These are phyloP conservation scores for Pseudogymnoascus sp. DNA, from an alignment of 2,329 filamentous ascomycete species.

Conservation along the genomic window DNA sequence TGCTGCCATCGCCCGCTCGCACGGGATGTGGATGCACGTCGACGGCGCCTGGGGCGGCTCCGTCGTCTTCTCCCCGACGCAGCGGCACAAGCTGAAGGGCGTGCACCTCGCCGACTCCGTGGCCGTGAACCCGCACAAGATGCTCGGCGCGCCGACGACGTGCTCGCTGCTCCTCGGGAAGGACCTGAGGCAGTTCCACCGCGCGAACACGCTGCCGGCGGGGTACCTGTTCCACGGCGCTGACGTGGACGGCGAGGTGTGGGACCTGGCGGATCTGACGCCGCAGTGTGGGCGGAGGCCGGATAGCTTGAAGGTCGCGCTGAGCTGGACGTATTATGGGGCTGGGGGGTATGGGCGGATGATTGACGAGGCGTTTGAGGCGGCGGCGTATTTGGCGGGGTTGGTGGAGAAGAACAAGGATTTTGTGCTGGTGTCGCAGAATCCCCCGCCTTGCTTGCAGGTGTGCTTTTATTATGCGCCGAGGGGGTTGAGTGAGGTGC, in stretches of 20 bases:
- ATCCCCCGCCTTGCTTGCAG: constrained; percentile 81
- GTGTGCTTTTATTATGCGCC: constrained; percentile 87
- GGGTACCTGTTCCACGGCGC: constrained; percentile 73
- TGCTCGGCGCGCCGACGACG: constrained; percentile 85
- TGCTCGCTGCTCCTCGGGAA: constrained; percentile 80
- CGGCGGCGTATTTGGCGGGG: constrained; percentile 59
- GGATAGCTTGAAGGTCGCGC: constrained; percentile 78
- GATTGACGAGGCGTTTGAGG: constrained; percentile 64
- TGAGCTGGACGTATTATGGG: constrained; percentile 88
- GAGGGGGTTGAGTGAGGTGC: constrained; percentile 39
- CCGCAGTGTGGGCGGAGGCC: constrained; percentile 85
- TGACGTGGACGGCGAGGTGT: constrained; percentile 55
- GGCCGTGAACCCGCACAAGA: constrained; percentile 92
- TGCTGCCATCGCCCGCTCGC: constrained; percentile 58
- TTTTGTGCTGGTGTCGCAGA: constrained; percentile 64
- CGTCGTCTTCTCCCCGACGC: constrained; percentile 65
- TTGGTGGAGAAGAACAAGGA: constrained; percentile 47
- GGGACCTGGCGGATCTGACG: constrained; percentile 87
- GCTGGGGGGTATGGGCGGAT: constrained; percentile 60
- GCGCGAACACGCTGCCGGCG: constrained; percentile 76
- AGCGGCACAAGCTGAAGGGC: constrained; percentile 59
- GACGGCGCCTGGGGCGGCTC: constrained; percentile 88
- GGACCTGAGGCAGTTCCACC: constrained; percentile 70
- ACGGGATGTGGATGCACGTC: constrained; percentile 84
- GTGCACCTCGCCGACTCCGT: constrained; percentile 69